Base-by-base conservation (phyloP, 2,329 filamentous ascomycete species). In the Arthroderma uncinatum region DNA sequence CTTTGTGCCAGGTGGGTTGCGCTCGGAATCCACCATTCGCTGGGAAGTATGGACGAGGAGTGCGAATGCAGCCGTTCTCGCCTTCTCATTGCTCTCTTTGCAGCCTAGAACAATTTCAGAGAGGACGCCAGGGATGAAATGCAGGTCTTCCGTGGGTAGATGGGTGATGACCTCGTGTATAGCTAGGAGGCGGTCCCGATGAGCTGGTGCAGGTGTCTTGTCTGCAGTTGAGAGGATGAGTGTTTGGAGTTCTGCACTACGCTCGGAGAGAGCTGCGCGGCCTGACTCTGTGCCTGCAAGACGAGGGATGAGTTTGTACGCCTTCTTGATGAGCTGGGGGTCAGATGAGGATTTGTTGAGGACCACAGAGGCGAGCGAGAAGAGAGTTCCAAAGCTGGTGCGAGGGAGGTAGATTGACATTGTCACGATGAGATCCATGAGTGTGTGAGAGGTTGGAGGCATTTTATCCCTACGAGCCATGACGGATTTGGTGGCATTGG, bases 31-130 rank as follows among this genome's bases (percentile, higher is more conserved):
- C 19, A 82, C 81, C 78, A 96, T 90, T 64, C 85, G 87, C 68
- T 89, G 82, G 14, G 89, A 91, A 81, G 97, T 91, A 47, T 87
- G 79, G 21, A 98, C 87, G 10, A 98, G 80, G 14, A 97, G 78
- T 54, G 94, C 89, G 68, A 96, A 98, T 0, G 93, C 92, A 1
- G 86, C 84, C 55, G 88, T 90, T 61, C 93, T 81, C 0, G 93
- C 91, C 67, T 90, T 90, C 72, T 98, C 93, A 68, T 98, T 98
- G 67, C 93, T 89, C 74, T 98, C 93, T 72, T 98, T 98, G 74
- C 90, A 94, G 61, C 89, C 88, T 61, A 98, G 90, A 55, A 98
- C 91, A 34, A 97, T 89, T 73, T 98, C 93, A 2, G 90, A 90
- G 4, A 98, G 79, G 50, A 96, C 83, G 1, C 88, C 83, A 1